These are phyloP conservation scores for Elsinoe batatas DNA, from an alignment of 2,329 filamentous ascomycete species.

Conservation along the genomic window DNA sequence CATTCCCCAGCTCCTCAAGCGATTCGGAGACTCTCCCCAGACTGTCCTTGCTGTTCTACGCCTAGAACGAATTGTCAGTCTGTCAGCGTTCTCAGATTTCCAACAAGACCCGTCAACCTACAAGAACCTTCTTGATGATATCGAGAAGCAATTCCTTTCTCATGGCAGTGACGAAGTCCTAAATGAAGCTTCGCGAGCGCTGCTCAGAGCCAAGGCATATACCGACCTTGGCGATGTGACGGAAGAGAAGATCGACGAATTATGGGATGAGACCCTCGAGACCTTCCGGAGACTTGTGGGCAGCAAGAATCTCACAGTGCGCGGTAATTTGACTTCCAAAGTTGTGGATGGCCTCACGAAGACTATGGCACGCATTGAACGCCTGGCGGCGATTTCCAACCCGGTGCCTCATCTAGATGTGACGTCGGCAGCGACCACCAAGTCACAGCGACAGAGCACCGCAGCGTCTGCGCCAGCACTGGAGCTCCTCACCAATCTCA, in stretches of 20 bases:
- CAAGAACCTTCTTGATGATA: slow-evolving; percentile 73
- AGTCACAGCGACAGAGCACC: slow-evolving; percentile 26
- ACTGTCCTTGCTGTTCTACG: slow-evolving; percentile 79
- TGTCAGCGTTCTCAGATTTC: slow-evolving; percentile 79
- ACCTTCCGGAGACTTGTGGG: slow-evolving; percentile 59
- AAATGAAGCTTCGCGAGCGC: slow-evolving; percentile 68
- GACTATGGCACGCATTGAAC: slow-evolving; percentile 67
- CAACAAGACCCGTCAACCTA: slow-evolving; percentile 78
- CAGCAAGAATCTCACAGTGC: slow-evolving; percentile 59
- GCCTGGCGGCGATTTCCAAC: slow-evolving; percentile 69
- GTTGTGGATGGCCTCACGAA: slow-evolving; percentile 62
- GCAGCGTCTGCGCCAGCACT: slow-evolving; percentile 36
- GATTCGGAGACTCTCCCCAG: slow-evolving; percentile 81
- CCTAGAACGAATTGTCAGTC: slow-evolving; percentile 74
- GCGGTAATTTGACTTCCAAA: slow-evolving; percentile 57
- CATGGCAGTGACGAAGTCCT: slow-evolving; percentile 81
- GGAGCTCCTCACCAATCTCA: slow-evolving; percentile 60
- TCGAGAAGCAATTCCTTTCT: slow-evolving; percentile 87
- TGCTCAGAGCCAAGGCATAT: slow-evolving; percentile 75
- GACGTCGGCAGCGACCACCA: slow-evolving; percentile 16
- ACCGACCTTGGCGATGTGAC: slow-evolving; percentile 82
- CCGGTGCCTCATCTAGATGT: slow-evolving; percentile 66
- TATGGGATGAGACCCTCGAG: slow-evolving; percentile 79
- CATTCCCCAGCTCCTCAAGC: slow-evolving; percentile 80
- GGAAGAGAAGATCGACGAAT: slow-evolving; percentile 63